Evolutionary conservation across 345 rosid genomes (phyloP).

Genomic region (Nephelium lappaceum): DNA sequence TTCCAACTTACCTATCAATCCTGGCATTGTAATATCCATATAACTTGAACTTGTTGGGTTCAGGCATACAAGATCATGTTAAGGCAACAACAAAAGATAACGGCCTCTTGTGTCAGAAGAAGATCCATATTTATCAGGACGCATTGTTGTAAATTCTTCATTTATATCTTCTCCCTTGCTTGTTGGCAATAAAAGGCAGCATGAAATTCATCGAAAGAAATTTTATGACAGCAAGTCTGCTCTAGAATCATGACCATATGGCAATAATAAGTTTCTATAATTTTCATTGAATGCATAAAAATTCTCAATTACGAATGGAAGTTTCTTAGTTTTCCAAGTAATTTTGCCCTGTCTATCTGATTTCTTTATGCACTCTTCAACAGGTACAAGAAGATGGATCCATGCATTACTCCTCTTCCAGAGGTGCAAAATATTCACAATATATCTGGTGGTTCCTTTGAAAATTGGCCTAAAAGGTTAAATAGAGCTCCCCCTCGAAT

Average conservation of each 20-base stretch:
- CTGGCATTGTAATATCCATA: too few species aligned
- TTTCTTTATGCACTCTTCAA: conserved; percentile 4
- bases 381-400: conserved; percentile 60
- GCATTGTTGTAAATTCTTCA: too few species aligned
- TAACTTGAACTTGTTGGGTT: not conserved
- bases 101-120: too few species aligned
- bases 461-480: conserved; percentile 58
- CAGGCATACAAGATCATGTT: not conserved
- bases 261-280: not conserved
- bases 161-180: too few species aligned
- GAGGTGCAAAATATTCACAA: conserved; percentile 28
- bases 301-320: not conserved
- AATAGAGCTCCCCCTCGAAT: conserved; percentile 44
- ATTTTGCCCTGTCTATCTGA: not conserved
- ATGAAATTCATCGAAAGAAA: not conserved
- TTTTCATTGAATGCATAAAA: not conserved
- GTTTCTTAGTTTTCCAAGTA: not conserved
- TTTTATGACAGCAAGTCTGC: not conserved
- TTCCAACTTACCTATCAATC: not conserved
- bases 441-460: conserved; percentile 40
- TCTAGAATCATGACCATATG: not conserved
- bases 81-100: too few species aligned
- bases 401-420: conserved; percentile 61
- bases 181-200: not conserved
- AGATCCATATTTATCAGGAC: too few species aligned